Evolutionary conservation across 257 asterid genomes (phyloP).

Genomic region (Lycium barbarum): DNA sequence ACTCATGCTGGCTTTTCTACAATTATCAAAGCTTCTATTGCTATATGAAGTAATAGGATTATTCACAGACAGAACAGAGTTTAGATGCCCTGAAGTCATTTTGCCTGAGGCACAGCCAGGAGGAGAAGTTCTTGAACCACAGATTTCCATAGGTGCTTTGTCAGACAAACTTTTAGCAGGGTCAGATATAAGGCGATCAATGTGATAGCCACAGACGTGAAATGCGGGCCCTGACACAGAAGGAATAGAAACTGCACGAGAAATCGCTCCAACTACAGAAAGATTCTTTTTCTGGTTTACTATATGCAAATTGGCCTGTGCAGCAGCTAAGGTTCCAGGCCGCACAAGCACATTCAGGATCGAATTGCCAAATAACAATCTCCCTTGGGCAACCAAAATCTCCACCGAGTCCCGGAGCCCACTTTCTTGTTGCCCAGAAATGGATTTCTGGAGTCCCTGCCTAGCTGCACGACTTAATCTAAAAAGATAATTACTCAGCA

Average conservation of each 20-base stretch:
- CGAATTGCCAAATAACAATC: slow-evolving; percentile 47
- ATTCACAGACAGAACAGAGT: slow-evolving; percentile 47
- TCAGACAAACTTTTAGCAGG: slow-evolving; percentile 40
- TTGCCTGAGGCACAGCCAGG: slow-evolving; percentile 45
- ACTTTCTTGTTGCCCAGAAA: slow-evolving; percentile 52
- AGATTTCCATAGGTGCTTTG: slow-evolving; percentile 63
- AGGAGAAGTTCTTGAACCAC: slow-evolving; percentile 50
- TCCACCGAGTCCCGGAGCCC: slow-evolving; percentile 56
- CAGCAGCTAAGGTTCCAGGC: slow-evolving; percentile 72
- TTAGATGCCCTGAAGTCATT: slow-evolving; percentile 46
- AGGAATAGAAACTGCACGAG: slow-evolving; percentile 78
- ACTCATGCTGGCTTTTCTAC: slow-evolving; percentile 67
- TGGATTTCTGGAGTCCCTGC: slow-evolving; percentile 59
- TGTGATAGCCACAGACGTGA: slow-evolving; percentile 71
- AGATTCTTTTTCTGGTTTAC: slow-evolving; percentile 64
- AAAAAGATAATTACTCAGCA: slow-evolving; percentile 73
- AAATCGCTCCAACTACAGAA: slow-evolving; percentile 70
- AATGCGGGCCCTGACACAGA: slow-evolving; percentile 82
- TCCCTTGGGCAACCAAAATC: slow-evolving; percentile 59
- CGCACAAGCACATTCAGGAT: slow-evolving; percentile 61
- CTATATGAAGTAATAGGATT: slow-evolving; percentile 48
- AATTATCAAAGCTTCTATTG: slow-evolving; percentile 50
- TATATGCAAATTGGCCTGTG: slow-evolving; percentile 66
- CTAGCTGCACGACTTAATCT: slow-evolving; percentile 54
- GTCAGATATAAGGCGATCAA: slow-evolving; percentile 57